Evolutionary conservation across 495 filamentous ascomycete genomes (phyloP).

Genomic region (Daldinia decipiens): DNA sequence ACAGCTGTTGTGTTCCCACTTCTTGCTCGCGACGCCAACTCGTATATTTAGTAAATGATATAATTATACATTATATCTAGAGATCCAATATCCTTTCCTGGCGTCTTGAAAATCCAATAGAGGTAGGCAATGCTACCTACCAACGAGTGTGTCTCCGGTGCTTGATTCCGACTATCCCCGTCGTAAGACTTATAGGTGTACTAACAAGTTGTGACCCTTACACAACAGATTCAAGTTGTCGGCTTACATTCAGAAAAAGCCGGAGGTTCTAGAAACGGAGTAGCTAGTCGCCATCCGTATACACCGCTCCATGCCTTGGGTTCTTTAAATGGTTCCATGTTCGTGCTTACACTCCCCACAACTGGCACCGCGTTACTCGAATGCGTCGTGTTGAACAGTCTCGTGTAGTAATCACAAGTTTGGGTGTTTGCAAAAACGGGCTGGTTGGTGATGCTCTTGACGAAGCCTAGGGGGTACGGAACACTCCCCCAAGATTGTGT

Average conservation of each 20-base stretch:
- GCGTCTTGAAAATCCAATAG: too few species aligned
- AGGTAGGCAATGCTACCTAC: too few species aligned
- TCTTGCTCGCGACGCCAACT: too few species aligned
- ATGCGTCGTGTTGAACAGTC: slow-evolving; percentile 55
- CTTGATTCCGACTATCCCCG: neutral
- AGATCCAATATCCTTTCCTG: too few species aligned
- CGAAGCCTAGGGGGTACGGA: slow-evolving; percentile 52
- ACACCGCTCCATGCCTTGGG: slow-evolving; percentile 40
- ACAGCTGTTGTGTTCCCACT: too few species aligned
- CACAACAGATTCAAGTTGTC: neutral
- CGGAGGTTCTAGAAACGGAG: slow-evolving; percentile 53
- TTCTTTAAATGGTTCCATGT: slow-evolving; percentile 44
- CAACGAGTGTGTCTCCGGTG: too few species aligned
- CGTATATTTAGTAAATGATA: too few species aligned
- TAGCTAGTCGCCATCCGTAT: slow-evolving; percentile 54
- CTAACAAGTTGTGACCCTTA: neutral
- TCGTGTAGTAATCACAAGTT: slow-evolving; percentile 54
- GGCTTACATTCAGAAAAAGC: slow-evolving; percentile 9
- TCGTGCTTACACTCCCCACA: slow-evolving; percentile 43
- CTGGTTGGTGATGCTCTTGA: slow-evolving; percentile 57
- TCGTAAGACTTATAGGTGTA: neutral
- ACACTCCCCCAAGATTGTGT: slow-evolving; percentile 6
- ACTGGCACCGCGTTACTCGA: slow-evolving; percentile 45
- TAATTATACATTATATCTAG: too few species aligned
- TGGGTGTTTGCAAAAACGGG: slow-evolving; percentile 53